Evolutionary conservation across 2,329 filamentous ascomycete species (phyloP), one percentile per base, ranked within the genome.

Genomic region (Fusarium sp.): DNA sequence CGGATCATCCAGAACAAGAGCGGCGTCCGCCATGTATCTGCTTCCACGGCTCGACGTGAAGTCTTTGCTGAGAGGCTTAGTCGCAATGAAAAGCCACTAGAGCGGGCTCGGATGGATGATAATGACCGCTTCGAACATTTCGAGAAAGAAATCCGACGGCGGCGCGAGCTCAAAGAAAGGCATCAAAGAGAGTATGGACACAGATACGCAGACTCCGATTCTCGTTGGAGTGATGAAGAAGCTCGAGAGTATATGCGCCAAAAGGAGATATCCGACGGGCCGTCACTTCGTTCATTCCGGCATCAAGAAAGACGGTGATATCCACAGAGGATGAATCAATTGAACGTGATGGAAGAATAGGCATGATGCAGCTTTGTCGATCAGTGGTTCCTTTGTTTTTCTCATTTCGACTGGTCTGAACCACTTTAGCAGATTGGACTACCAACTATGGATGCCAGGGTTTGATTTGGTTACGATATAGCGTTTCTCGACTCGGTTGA

Each of bases 221-320:
- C 48, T n/a, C 65, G 53, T 27, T 66, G 65, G 65, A 59, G 38
- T 35, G 48, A 62, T 32, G 47, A 38, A n/a, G 50, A 56, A 35
- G 65, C 65, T 36, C 53, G 43, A 42, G 53, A 61, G 13, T 68
- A 59, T 43, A 68, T 68, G 65, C 53, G 43, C 25, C 48, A 48
- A 42, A 61, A 48, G 19, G 58, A 53, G 15, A 19, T 35, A 11
- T 17, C 25, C 21, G 15, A 7, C 19, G 29, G 36, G n/a, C 19
- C 41, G 8, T 25, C 44, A 43, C 27, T 13, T 8, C 51, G 36
- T 45, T 50, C 55, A 47, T 33, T 32, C 23, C 41, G 37, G 9
- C 31, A 52, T 32, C 35, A 37, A n/a, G 54, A 51, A 31, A 37
- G 42, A 31, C 41, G 41, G 41, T 17, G 38, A 39, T 4, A 15